Evolutionary conservation across 192 early-diverging fungal species (phyloP).

Genomic region (Podila clonocystis): DNA sequence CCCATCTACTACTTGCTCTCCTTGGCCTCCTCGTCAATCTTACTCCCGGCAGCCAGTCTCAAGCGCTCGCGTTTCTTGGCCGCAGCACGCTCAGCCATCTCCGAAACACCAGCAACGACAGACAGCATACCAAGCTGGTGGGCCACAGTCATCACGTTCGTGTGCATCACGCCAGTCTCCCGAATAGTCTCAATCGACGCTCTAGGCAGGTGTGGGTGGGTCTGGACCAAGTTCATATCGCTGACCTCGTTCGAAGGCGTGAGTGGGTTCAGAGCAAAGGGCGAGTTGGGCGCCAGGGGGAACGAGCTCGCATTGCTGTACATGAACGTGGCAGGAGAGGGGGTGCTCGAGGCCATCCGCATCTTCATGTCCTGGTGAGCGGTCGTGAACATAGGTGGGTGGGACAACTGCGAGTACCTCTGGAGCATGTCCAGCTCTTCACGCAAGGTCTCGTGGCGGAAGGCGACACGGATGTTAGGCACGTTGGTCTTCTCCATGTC

Average conservation of each 20-base stretch:
- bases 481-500: conserved; percentile 96
- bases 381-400: conserved; percentile 36
- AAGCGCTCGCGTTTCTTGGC: conserved; percentile 44
- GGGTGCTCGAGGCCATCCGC: conserved; percentile 39
- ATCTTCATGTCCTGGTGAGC: conserved; percentile 33
- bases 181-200: conserved; percentile 5
- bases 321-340: conserved; percentile 34
- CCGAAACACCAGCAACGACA: neutral
- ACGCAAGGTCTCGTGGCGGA: conserved; percentile 87
- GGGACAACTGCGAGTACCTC: conserved; percentile 53
- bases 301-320: neutral
- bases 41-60: conserved; percentile 25
- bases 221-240: conserved; percentile 24
- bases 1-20: no score
- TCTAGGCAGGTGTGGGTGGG: conserved; percentile 12
- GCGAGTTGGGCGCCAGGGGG: conserved; percentile 16
- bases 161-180: conserved; percentile 25
- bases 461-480: conserved; percentile 85
- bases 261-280: conserved; percentile 37
- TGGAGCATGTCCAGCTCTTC: conserved; percentile 76
- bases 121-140: conserved; percentile 35
- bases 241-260: neutral
- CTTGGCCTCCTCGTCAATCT: conserved; percentile 6
- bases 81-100: conserved; percentile 20
- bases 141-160: conserved; percentile 22